Evolutionary conservation across 345 rosid genomes (phyloP).

Genomic region (Erodium maritimum): DNA sequence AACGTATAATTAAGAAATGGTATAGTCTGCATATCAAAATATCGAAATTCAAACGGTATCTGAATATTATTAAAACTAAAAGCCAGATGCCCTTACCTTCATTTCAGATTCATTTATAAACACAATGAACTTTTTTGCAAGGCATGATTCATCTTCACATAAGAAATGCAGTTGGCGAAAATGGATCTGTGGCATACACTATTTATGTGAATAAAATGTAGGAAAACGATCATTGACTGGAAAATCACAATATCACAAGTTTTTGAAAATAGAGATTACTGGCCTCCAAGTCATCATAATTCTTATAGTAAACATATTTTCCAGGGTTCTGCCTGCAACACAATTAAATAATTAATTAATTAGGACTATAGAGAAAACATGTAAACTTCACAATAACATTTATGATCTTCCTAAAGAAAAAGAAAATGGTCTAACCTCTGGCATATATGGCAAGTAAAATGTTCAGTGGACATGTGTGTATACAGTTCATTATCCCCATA

Average conservation of each 20-base stretch:
- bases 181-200: constrained; percentile 9
- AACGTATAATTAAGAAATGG: not conserved
- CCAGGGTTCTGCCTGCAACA: constrained; percentile 17
- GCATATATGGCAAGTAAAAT: constrained; percentile 22
- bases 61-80: too few relatives aligned
- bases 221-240: not conserved
- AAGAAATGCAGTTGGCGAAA: constrained; percentile 15
- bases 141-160: constrained; percentile 20
- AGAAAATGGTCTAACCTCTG: constrained; percentile 9
- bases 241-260: not conserved
- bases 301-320: constrained; percentile 14
- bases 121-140: constrained; percentile 18
- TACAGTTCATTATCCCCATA: constrained; percentile 22
- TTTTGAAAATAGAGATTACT: constrained; percentile 2
- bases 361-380: not conserved
- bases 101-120: constrained; percentile 16
- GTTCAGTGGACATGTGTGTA: constrained; percentile 19
- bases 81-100: constrained; percentile 8
- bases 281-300: constrained; percentile 16
- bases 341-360: not conserved
- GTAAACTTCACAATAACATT: not conserved
- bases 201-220: constrained; percentile 1
- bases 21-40: too few relatives aligned
- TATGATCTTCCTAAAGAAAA: not conserved
- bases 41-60: too few relatives aligned